Percentiles rank a stretch among this genome's conserved stretches.
These are phyloP conservation scores for Microstegium vimineum DNA, from an alignment of 176 grass and related monocot genomes.

Conservation along the genomic window DNA sequence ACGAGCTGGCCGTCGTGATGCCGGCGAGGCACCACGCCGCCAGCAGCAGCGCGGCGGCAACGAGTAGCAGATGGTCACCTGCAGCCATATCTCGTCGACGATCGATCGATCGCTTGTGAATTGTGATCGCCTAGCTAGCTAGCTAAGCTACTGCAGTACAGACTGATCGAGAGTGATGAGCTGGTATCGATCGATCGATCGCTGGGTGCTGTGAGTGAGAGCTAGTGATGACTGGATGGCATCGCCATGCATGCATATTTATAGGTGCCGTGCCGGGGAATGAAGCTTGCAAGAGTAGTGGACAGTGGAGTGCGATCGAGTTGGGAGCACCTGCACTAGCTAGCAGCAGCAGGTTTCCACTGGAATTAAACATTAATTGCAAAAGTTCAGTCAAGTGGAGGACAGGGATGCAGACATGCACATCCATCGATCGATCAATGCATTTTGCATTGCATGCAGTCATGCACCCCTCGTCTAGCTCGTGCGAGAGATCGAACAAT, in stretches of 20 bases:
- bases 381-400: constrained; percentile 20
- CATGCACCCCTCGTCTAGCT: no score
- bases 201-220: background rate
- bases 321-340: constrained; percentile 32
- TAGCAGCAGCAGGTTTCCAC: background rate
- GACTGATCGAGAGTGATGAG: background rate
- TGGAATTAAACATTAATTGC: constrained; percentile 7
- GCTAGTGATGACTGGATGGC: no score
- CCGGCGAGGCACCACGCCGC: background rate
- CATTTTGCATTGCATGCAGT: background rate
- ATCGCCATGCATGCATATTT: background rate
- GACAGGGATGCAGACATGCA: constrained; percentile 23
- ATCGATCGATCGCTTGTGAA: background rate
- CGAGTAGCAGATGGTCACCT: no score
- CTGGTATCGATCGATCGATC: no score
- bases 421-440: background rate
- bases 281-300: background rate
- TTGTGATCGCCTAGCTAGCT: background rate
- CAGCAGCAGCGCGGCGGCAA: background rate
- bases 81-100: background rate
- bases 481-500: background rate
- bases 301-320: no score
- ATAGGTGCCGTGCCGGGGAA: no score
- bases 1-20: background rate
- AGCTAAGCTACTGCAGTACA: background rate